Evolutionary conservation across 2,329 filamentous ascomycete species (phyloP).

Genomic region (Fusarium miscanthi): DNA sequence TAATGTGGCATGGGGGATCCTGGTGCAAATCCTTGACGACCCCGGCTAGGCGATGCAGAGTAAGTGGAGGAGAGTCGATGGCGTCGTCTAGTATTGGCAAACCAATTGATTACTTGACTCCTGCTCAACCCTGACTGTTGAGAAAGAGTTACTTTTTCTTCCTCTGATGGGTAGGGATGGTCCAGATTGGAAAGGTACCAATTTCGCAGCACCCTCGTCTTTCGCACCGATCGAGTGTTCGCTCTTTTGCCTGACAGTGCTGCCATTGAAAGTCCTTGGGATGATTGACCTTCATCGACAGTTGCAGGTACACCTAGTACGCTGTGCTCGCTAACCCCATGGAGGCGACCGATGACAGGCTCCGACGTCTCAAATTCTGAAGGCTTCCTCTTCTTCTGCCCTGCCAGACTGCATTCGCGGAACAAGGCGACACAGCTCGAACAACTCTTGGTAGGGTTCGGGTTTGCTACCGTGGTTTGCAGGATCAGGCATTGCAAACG

Average conservation of each 20-base stretch:
- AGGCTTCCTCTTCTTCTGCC: slow-evolving; percentile 56
- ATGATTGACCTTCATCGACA: slow-evolving; percentile 15
- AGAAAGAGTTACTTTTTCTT: slow-evolving; percentile 55
- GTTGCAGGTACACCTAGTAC: slow-evolving; percentile 17
- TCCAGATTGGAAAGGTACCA: slow-evolving; percentile 60
- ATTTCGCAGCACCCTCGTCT: slow-evolving; percentile 57
- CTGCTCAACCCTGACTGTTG: slow-evolving; percentile 58
- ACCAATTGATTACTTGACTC: slow-evolving; percentile 61
- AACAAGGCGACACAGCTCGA: slow-evolving; percentile 63
- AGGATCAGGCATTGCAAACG: slow-evolving; percentile 61
- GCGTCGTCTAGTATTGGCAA: slow-evolving; percentile 61
- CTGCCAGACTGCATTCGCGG: slow-evolving; percentile 61
- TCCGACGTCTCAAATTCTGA: slow-evolving; percentile 59
- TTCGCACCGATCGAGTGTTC: slow-evolving; percentile 57
- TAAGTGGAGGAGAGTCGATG: slow-evolving; percentile 51
- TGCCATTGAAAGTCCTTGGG: slow-evolving; percentile 11
- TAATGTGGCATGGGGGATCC: slow-evolving; percentile 58
- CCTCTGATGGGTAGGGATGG: slow-evolving; percentile 60
- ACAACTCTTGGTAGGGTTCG: slow-evolving; percentile 60
- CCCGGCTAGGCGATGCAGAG: slow-evolving; percentile 43
- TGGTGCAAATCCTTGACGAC: slow-evolving; percentile 45
- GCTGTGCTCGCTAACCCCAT: slow-evolving; percentile 58
- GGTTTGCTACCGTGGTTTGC: slow-evolving; percentile 59
- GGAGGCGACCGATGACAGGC: slow-evolving; percentile 61
- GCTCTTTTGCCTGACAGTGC: slow-evolving; percentile 45